Evolutionary conservation across 2,329 filamentous ascomycete genomes (phyloP).

Genomic region (Pseudogymnoascus sp.): DNA sequence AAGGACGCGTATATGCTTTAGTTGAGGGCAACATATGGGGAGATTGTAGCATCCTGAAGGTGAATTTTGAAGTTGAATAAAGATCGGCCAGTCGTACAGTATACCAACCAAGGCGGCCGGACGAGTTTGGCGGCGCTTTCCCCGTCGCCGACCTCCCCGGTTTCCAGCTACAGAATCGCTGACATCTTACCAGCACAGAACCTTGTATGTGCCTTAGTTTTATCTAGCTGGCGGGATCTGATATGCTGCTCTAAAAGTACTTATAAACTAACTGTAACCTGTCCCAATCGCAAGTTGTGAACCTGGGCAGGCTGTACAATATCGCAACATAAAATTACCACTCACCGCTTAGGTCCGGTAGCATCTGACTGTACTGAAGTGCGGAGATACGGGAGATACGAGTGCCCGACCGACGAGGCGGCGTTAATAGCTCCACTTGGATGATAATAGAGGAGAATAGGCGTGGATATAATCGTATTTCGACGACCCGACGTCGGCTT

Average conservation of each 20-base stretch:
- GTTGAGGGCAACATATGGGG: background rate
- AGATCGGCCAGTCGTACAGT: background rate
- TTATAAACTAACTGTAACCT: background rate
- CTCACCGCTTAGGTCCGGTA: background rate
- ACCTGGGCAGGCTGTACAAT: background rate
- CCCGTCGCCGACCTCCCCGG: background rate
- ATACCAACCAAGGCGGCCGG: background rate
- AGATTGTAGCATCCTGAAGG: background rate
- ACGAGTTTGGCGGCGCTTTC: background rate
- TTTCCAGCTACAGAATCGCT: background rate
- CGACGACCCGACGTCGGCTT: background rate
- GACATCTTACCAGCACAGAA: background rate
- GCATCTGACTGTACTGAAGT: background rate
- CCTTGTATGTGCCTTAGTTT: background rate
- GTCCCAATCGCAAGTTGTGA: background rate
- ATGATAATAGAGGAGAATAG: background rate
- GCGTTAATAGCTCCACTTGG: background rate
- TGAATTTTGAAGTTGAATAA: background rate
- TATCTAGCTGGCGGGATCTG: background rate
- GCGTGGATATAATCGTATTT: background rate
- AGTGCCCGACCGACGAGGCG: background rate
- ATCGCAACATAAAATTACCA: background rate
- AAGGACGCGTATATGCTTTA: background rate
- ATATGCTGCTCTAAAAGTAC: background rate
- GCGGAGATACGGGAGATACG: constrained; percentile 2